phyloP scores from a whole-genome alignment of 2,329 filamentous ascomycete species.

The Botrytis byssoidea region DNA sequence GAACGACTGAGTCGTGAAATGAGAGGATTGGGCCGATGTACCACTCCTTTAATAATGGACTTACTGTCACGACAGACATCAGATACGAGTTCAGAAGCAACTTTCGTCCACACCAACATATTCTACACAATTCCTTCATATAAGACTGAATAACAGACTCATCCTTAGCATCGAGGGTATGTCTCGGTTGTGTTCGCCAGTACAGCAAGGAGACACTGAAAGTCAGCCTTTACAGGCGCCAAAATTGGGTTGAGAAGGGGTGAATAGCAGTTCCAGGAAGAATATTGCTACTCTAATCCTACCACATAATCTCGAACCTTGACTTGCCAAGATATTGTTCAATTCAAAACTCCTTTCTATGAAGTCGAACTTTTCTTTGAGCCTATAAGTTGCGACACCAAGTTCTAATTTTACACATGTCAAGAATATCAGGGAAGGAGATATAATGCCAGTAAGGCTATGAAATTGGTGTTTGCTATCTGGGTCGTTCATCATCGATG shows the following conservation, averaged over 20 bases:
- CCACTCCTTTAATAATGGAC: background rate
- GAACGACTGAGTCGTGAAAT: background rate
- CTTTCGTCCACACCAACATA: background rate
- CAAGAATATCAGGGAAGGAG: background rate
- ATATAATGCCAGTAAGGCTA: background rate
- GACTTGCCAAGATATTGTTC: background rate
- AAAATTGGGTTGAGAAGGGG: background rate
- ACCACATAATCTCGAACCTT: background rate
- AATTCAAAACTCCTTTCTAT: background rate
- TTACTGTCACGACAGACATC: background rate
- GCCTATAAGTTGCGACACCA: background rate
- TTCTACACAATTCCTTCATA: background rate
- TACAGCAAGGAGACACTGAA: background rate
- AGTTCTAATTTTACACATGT: background rate
- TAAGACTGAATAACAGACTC: background rate
- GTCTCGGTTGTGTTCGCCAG: background rate
- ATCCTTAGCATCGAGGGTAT: background rate
- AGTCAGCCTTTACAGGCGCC: background rate
- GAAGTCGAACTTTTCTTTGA: background rate
- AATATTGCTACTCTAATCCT: background rate
- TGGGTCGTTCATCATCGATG: background rate
- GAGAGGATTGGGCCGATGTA: background rate
- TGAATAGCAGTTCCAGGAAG: background rate
- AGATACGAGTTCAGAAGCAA: background rate
- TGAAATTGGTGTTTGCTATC: background rate